A percentile compares a stretch with the other conserved stretches of the same genome.
These are phyloP conservation scores for Chaetomium globosum DNA, from an alignment of 2,329 filamentous ascomycete genomes.

Conservation along the genomic window DNA sequence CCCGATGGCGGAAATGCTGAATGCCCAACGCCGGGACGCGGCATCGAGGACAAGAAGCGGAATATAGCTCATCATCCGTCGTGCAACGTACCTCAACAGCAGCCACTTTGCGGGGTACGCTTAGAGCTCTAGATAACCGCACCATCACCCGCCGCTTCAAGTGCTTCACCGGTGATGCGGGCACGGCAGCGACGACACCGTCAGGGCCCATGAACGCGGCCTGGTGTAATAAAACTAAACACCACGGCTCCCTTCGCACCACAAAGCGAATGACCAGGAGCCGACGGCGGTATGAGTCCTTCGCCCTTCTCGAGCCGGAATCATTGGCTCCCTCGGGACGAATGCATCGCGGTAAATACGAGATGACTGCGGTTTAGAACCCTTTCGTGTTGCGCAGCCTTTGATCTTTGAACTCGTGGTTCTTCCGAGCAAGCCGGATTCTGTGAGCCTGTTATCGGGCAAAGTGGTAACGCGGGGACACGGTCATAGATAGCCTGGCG, in stretches of 20 bases:
- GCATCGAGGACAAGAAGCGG: neutral
- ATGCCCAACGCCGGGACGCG: conserved; percentile 3
- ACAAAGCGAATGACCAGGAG: neutral
- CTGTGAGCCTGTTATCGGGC: no score
- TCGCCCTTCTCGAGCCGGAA: neutral
- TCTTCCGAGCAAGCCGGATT: neutral
- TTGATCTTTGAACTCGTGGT: neutral
- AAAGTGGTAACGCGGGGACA: no score
- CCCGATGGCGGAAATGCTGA: neutral
- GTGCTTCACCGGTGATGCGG: conserved; percentile 20
- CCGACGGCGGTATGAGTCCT: neutral
- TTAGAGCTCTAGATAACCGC: conserved; percentile 6
- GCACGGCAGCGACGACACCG: conserved; percentile 17
- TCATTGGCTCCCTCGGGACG: neutral
- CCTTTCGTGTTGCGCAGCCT: neutral
- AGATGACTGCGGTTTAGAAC: neutral
- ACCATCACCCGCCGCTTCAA: neutral
- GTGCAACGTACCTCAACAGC: conserved; percentile 28
- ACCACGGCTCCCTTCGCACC: neutral
- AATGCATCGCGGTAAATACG: neutral
- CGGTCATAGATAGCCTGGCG: neutral
- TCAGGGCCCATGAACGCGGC: neutral
- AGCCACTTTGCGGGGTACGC: conserved; percentile 29
- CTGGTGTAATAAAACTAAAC: neutral
- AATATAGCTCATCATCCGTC: conserved; percentile 14